Percentiles rank a stretch among this genome's conserved stretches.
These are phyloP conservation scores for Boletus mariae DNA, from an alignment of 1,284 basidiomycete species.

Conservation along the genomic window DNA sequence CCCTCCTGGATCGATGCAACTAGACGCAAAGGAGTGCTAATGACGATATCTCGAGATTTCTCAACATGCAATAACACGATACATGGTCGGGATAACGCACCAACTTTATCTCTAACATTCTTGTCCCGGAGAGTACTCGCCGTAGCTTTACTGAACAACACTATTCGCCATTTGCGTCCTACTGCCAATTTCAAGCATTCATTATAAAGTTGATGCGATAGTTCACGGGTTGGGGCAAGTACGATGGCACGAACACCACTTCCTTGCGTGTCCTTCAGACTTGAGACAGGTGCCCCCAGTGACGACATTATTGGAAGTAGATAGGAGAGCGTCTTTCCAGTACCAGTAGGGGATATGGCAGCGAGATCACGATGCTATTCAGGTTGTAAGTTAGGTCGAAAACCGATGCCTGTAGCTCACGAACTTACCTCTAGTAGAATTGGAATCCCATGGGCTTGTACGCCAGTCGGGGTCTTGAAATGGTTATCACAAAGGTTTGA, in stretches of 20 bases:
- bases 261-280: constrained; percentile 43
- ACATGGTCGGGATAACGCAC: constrained; percentile 39
- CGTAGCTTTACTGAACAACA: constrained; percentile 84
- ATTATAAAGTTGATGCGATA: constrained; percentile 95
- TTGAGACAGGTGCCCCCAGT: constrained; percentile 59
- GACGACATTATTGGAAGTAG: constrained; percentile 75
- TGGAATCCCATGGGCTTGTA: constrained; percentile 72
- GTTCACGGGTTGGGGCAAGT: constrained; percentile 89
- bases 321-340: constrained; percentile 91
- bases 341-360: constrained; percentile 92
- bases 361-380: constrained; percentile 72
- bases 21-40: constrained; percentile 78
- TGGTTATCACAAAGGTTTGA: constrained; percentile 59
- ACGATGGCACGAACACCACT: constrained; percentile 76
- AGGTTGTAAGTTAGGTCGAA: neutral
- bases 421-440: constrained; percentile 63
- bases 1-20: constrained; percentile 71
- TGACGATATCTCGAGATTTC: constrained; percentile 62
- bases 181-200: constrained; percentile 83
- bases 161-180: constrained; percentile 80
- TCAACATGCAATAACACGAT: neutral
- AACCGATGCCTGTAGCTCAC: neutral
- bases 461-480: constrained; percentile 64
- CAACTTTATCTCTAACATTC: constrained; percentile 66
- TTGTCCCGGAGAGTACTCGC: constrained; percentile 70